phyloP scores from a whole-genome alignment of 768 basidiomycete species.

The Mycena haematopus region DNA sequence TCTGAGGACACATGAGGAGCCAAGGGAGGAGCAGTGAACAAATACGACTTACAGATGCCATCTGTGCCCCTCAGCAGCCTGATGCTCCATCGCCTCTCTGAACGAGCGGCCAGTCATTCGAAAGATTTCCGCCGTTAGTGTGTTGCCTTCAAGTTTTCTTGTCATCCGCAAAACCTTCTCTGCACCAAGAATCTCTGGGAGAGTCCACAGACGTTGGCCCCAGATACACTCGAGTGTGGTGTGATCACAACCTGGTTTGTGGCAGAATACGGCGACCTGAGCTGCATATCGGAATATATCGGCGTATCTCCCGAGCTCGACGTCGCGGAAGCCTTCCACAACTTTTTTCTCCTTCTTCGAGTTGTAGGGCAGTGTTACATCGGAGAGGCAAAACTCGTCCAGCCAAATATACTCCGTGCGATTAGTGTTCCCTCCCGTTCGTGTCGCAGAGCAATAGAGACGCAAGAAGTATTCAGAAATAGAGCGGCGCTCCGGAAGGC shows the following conservation, averaged over 20 bases:
- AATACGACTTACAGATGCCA: conserved; percentile 6
- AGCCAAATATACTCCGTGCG: neutral
- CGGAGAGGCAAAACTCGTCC: neutral
- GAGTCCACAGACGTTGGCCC: conserved; percentile 30
- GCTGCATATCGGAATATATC: too few species aligned
- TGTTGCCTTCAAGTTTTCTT: neutral
- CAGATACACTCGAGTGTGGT: conserved; percentile 26
- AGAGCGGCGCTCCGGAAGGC: neutral
- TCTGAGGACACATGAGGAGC: neutral
- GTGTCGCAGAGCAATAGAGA: neutral
- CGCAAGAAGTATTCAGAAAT: neutral
- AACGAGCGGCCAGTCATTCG: neutral
- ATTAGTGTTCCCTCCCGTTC: neutral
- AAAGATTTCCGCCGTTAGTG: neutral
- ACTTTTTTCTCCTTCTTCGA: neutral
- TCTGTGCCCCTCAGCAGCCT: neutral
- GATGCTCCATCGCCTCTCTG: neutral
- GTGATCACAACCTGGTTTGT: conserved; percentile 26
- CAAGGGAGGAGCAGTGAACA: neutral
- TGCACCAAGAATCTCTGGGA: conserved; percentile 33
- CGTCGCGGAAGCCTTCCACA: neutral
- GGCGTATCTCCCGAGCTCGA: neutral
- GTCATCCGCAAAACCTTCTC: conserved; percentile 26
- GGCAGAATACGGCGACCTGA: too few species aligned
- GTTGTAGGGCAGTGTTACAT: neutral